Conservation (phyloP, 495 filamentous ascomycete genomes). For the Tirmania nivea region DNA sequence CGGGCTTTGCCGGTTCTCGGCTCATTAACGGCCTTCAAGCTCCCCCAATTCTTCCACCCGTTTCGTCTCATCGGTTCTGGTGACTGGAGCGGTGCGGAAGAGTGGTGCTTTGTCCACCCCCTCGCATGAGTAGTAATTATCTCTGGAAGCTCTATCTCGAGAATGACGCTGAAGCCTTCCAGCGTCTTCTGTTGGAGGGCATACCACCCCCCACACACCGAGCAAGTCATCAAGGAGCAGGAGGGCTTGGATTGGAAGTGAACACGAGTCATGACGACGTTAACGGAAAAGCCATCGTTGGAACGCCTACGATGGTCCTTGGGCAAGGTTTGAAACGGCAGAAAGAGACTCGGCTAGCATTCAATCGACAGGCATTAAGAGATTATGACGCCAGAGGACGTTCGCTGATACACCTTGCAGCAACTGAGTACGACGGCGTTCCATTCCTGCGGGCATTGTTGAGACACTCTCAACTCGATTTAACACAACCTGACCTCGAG, state of each 20-base stretch:
- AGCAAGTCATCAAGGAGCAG: slow-evolving; percentile 8
- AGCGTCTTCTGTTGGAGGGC: slow-evolving; percentile 45
- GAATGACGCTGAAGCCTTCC: slow-evolving; percentile 86
- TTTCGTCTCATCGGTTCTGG: not conserved
- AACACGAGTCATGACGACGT: not conserved
- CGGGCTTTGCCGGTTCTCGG: too few relatives aligned
- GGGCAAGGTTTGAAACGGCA: not conserved
- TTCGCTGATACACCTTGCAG: slow-evolving; percentile 69
- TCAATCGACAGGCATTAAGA: slow-evolving; percentile 27
- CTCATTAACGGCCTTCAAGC: too few relatives aligned
- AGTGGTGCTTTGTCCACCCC: not conserved
- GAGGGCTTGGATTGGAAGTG: slow-evolving; percentile 2
- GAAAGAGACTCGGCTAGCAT: not conserved
- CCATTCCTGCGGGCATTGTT: slow-evolving; percentile 58
- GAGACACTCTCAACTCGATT: slow-evolving; percentile 60
- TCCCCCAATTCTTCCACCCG: too few relatives aligned
- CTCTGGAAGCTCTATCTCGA: slow-evolving; percentile 91
- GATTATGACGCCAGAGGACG: slow-evolving; percentile 60
- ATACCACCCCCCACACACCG: not conserved
- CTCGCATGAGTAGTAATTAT: slow-evolving; percentile 72
- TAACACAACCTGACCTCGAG: slow-evolving; percentile 69
- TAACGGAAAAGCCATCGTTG: slow-evolving; percentile 7
- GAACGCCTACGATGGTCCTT: slow-evolving; percentile 13
- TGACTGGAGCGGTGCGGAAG: not conserved
- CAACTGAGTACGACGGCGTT: slow-evolving; percentile 39